phyloP scores from a whole-genome alignment of 1,284 basidiomycete species.

The Caloboletus inedulis region DNA sequence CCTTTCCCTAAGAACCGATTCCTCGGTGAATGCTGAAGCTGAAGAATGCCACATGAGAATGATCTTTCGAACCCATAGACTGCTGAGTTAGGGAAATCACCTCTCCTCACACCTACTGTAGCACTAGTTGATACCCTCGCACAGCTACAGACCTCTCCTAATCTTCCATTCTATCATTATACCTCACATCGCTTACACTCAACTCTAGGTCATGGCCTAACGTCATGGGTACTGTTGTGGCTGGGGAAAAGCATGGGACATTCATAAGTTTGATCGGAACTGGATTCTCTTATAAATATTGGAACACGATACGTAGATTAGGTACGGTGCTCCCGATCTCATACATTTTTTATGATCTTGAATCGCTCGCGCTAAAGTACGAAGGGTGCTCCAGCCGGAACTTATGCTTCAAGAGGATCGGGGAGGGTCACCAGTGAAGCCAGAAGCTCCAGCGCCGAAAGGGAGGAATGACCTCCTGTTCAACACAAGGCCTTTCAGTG shows the following conservation, averaged over 20 bases:
- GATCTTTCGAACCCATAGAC: not conserved
- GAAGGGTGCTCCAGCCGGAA: not conserved
- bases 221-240: not conserved
- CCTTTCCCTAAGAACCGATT: constrained; percentile 34
- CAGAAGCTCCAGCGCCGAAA: constrained; percentile 1
- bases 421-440: constrained; percentile 5
- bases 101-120: not conserved
- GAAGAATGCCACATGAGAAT: not conserved
- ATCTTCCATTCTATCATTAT: constrained; percentile 1
- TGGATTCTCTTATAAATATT: not conserved
- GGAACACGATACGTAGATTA: not conserved
- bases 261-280: not conserved
- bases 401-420: constrained; percentile 2
- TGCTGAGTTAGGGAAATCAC: not conserved
- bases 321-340: not conserved
- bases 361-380: not conserved
- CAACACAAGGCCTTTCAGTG: constrained; percentile 53
- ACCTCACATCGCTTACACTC: not conserved
- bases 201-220: not conserved
- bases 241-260: not conserved
- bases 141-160: not conserved
- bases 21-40: constrained; percentile 28
- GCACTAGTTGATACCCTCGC: not conserved
- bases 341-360: not conserved
- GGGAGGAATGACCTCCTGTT: constrained; percentile 40